phyloP scores from a whole-genome alignment of 352 stramenopile genomes.

The Globisporangium nunn region DNA sequence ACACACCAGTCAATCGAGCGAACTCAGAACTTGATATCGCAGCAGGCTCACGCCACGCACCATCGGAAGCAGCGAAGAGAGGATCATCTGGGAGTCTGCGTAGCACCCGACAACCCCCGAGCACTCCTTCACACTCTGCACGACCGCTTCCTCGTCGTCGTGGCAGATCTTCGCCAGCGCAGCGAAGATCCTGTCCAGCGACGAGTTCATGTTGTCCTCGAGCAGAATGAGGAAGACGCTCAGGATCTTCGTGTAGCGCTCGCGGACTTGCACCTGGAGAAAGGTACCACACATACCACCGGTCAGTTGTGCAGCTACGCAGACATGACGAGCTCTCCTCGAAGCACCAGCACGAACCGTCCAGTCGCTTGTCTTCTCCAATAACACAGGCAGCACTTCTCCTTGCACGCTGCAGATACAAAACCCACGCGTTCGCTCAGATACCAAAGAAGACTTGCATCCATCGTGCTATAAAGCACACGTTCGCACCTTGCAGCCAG shows the following conservation, averaged over 20 bases:
- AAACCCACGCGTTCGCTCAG: neutral
- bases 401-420: slow-evolving; percentile 25
- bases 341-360: slow-evolving; percentile 22
- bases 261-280: slow-evolving; percentile 49
- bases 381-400: slow-evolving; percentile 41
- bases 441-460: neutral
- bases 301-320: neutral
- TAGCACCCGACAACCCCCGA: slow-evolving; percentile 60
- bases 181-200: slow-evolving; percentile 66
- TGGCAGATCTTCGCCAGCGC: slow-evolving; percentile 67
- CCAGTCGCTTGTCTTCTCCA: slow-evolving; percentile 76
- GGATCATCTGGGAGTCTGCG: slow-evolving; percentile 63
- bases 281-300: neutral
- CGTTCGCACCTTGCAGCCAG: slow-evolving; percentile 27
- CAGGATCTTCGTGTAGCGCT: slow-evolving; percentile 65
- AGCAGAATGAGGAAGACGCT: slow-evolving; percentile 61
- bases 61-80: slow-evolving; percentile 69
- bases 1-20: neutral
- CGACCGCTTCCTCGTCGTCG: slow-evolving; percentile 61
- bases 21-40: neutral
- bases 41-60: slow-evolving; percentile 4
- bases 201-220: slow-evolving; percentile 60
- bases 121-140: slow-evolving; percentile 56
- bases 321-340: neutral
- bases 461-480: neutral